These are phyloP conservation scores for Fusarium nurragi DNA, from an alignment of 2,329 filamentous ascomycete species.

Conservation along the genomic window DNA sequence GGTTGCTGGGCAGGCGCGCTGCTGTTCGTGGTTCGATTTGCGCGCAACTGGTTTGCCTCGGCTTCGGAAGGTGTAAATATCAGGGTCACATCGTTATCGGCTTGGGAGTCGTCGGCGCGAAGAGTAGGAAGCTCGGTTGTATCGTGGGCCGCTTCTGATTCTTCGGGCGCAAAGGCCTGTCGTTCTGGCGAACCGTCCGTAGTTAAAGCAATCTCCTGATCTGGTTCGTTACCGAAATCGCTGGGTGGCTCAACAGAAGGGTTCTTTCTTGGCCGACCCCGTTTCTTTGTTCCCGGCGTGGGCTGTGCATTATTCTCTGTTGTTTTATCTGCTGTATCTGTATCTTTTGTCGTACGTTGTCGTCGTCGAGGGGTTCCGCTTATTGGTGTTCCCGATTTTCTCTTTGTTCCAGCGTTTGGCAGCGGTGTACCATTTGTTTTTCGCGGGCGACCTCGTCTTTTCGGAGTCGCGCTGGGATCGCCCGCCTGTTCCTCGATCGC, in stretches of 20 bases:
- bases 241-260: constrained; percentile 41
- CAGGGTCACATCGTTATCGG: constrained; percentile 44
- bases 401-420: constrained; percentile 54
- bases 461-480: constrained; percentile 52
- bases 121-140: constrained; percentile 29
- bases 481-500: constrained; percentile 46
- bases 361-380: constrained; percentile 49
- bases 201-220: constrained; percentile 22
- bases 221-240: constrained; percentile 35
- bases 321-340: constrained; percentile 42
- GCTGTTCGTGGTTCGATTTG: constrained; percentile 11
- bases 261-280: constrained; percentile 47
- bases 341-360: constrained; percentile 46
- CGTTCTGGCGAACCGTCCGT: constrained; percentile 31
- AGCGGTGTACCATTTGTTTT: constrained; percentile 63
- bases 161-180: constrained; percentile 42
- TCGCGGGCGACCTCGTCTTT: constrained; percentile 57
- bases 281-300: constrained; percentile 47
- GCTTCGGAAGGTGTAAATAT: constrained; percentile 41
- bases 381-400: constrained; percentile 58
- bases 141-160: constrained; percentile 39
- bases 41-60: constrained; percentile 9
- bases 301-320: constrained; percentile 39
- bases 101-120: constrained; percentile 42
- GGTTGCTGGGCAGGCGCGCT: constrained; percentile 42